A percentile compares a stretch with the other conserved stretches of the same genome.
These are phyloP conservation scores for Plasmodium gonderi DNA, from an alignment of 169 alveolate genomes.

Conservation along the genomic window DNA sequence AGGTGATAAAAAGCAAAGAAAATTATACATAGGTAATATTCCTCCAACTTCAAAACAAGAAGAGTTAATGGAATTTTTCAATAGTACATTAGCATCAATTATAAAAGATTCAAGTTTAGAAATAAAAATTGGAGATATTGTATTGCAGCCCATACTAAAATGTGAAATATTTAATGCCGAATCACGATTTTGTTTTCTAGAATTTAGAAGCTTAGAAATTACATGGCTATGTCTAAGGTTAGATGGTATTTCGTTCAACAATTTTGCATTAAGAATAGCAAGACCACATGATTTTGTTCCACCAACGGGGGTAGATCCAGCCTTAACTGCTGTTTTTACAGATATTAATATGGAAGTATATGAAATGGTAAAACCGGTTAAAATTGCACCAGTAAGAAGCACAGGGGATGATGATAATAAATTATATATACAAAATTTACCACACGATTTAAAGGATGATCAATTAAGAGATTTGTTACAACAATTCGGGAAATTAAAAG, in stretches of 20 bases:
- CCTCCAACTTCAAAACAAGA: slow-evolving; percentile 82
- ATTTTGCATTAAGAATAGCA: slow-evolving; percentile 81
- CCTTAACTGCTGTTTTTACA: slow-evolving; percentile 76
- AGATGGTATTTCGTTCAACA: slow-evolving; percentile 86
- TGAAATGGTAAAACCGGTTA: slow-evolving; percentile 62
- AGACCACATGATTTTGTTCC: slow-evolving; percentile 89
- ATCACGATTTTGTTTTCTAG: slow-evolving; percentile 87
- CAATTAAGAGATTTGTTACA: slow-evolving; percentile 84
- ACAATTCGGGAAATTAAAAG: slow-evolving; percentile 86
- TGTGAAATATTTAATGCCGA: slow-evolving; percentile 85
- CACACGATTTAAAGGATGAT: slow-evolving; percentile 86
- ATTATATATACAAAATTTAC: slow-evolving; percentile 88
- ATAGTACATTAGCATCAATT: slow-evolving; percentile 77
- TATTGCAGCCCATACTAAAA: slow-evolving; percentile 78
- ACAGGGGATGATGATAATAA: slow-evolving; percentile 77
- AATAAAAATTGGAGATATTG: slow-evolving; percentile 69
- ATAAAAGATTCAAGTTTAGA: slow-evolving; percentile 48
- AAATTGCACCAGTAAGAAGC: slow-evolving; percentile 17
- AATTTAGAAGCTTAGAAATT: slow-evolving; percentile 85
- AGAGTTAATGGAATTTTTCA: slow-evolving; percentile 80
- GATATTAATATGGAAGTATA: slow-evolving; percentile 73
- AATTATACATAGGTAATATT: slow-evolving; percentile 84
- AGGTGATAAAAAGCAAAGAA: slow-evolving; percentile 79
- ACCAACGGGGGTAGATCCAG: slow-evolving; percentile 87
- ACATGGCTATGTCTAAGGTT: slow-evolving; percentile 86